phyloP scores from a whole-genome alignment of 371 early-diverging fungal genomes.

The Polyrhizophydium stewartii region DNA sequence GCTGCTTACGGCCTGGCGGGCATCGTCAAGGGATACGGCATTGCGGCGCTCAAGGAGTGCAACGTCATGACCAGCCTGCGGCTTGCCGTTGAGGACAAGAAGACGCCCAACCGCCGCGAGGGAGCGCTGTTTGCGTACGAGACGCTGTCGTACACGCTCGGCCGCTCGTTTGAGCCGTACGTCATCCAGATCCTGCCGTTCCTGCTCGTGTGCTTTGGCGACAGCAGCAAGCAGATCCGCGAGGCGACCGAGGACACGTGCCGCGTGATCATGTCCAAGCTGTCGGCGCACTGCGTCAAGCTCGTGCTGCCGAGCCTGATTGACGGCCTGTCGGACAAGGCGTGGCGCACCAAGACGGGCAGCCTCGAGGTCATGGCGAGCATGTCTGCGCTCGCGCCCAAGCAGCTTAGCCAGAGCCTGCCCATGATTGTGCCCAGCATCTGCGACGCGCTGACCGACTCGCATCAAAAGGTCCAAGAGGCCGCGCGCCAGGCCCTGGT shows the following conservation, averaged over 20 bases:
- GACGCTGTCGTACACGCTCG: slow-evolving; percentile 76
- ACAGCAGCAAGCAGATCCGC: slow-evolving; percentile 80
- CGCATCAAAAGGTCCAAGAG: slow-evolving; percentile 87
- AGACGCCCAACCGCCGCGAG: slow-evolving; percentile 69
- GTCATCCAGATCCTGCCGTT: slow-evolving; percentile 88
- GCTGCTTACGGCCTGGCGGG: slow-evolving; percentile 97
- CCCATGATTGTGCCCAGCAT: slow-evolving; percentile 91
- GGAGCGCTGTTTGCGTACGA: slow-evolving; percentile 95
- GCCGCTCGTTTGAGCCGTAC: slow-evolving; percentile 96
- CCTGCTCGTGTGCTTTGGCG: slow-evolving; percentile 85
- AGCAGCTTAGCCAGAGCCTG: slow-evolving; percentile 84
- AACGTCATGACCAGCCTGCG: slow-evolving; percentile 76
- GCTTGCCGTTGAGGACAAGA: slow-evolving; percentile 75
- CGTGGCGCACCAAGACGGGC: slow-evolving; percentile 96
- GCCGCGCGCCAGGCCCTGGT: slow-evolving; percentile 84
- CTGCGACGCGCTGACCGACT: slow-evolving; percentile 86
- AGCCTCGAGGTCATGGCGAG: slow-evolving; percentile 92
- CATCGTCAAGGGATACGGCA: slow-evolving; percentile 89
- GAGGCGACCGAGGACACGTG: slow-evolving; percentile 88
- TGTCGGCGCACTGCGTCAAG: slow-evolving; percentile 95
- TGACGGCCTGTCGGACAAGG: slow-evolving; percentile 78
- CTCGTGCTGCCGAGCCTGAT: slow-evolving; percentile 88
- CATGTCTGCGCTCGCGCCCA: slow-evolving; percentile 96
- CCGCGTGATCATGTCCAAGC: slow-evolving; percentile 93
- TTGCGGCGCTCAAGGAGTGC: slow-evolving; percentile 78